Conservation (phyloP, 768 basidiomycete genomes). For the Erythrobasidium yunnanense region DNA sequence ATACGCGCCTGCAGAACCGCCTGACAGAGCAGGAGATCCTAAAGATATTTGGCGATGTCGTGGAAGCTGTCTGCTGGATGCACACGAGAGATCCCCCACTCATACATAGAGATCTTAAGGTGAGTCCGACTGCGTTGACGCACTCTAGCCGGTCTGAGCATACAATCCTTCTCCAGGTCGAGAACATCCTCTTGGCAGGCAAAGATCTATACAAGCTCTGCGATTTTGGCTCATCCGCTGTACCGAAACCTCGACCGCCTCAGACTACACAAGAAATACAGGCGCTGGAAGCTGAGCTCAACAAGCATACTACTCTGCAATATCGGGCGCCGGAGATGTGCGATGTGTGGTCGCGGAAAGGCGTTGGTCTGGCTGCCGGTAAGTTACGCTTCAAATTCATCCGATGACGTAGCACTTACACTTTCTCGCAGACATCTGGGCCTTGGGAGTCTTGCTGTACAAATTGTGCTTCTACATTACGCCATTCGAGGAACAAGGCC, state of each 20-base stretch:
- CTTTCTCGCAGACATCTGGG: slow-evolving; percentile 69
- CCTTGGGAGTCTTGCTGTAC: slow-evolving; percentile 87
- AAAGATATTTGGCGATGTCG: slow-evolving; percentile 94
- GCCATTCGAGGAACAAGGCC: slow-evolving; percentile 95
- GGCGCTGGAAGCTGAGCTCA: slow-evolving; percentile 76
- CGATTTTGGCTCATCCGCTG: slow-evolving; percentile 89
- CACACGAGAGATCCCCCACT: slow-evolving; percentile 81
- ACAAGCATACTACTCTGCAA: slow-evolving; percentile 88
- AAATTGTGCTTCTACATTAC: slow-evolving; percentile 99
- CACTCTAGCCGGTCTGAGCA: too few species aligned
- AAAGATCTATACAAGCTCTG: slow-evolving; percentile 82
- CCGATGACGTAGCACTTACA: slow-evolving; percentile 8
- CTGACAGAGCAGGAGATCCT: slow-evolving; percentile 92
- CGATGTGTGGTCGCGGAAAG: slow-evolving; percentile 68
- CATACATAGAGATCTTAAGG: slow-evolving; percentile 89
- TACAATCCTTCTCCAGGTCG: slow-evolving; percentile 48
- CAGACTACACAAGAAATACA: slow-evolving; percentile 72
- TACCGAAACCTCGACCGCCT: slow-evolving; percentile 59
- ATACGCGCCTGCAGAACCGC: slow-evolving; percentile 82
- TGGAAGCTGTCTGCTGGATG: slow-evolving; percentile 60
- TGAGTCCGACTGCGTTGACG: slow-evolving; percentile 31
- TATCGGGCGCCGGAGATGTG: slow-evolving; percentile 99
- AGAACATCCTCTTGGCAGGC: slow-evolving; percentile 88
- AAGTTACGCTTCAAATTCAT: not conserved
- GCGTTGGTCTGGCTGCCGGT: slow-evolving; percentile 47